These are phyloP conservation scores for Trichoderma aggressivum DNA, from an alignment of 2,329 filamentous ascomycete species.

Conservation along the genomic window DNA sequence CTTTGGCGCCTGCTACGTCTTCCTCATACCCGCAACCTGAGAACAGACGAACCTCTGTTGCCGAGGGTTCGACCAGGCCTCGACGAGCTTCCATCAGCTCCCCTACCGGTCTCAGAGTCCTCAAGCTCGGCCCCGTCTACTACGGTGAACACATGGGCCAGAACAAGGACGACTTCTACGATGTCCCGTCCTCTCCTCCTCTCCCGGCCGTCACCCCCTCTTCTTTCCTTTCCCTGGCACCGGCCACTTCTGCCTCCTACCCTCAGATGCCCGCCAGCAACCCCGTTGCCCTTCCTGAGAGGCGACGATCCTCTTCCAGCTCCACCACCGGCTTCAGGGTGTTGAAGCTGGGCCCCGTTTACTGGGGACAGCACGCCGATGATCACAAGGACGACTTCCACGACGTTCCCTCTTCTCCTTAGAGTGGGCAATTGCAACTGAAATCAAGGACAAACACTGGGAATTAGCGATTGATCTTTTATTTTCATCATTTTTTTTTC, in stretches of 20 bases:
- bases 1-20: conserved; percentile 57
- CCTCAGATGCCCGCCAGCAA: conserved; percentile 41
- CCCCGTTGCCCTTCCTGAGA: conserved; percentile 24
- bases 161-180: conserved; percentile 55
- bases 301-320: conserved; percentile 54
- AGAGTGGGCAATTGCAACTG: neutral
- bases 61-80: conserved; percentile 25
- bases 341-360: conserved; percentile 62
- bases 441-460: neutral
- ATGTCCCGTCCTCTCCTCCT: conserved; percentile 25
- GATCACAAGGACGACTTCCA: conserved; percentile 56
- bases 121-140: conserved; percentile 64
- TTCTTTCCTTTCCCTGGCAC: conserved; percentile 56
- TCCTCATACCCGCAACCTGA: conserved; percentile 50
- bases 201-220: conserved; percentile 17
- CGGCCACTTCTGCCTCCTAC: conserved; percentile 55
- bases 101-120: conserved; percentile 45
- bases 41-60: conserved; percentile 21
- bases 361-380: conserved; percentile 59
- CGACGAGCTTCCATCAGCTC: conserved; percentile 55
- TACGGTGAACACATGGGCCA: conserved; percentile 58
- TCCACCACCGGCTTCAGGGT: conserved; percentile 45
- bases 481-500: neutral
- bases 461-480: neutral
- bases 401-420: conserved; percentile 31